Base-by-base conservation (phyloP, 768 basidiomycete genomes). In the Auricularia sp. region DNA sequence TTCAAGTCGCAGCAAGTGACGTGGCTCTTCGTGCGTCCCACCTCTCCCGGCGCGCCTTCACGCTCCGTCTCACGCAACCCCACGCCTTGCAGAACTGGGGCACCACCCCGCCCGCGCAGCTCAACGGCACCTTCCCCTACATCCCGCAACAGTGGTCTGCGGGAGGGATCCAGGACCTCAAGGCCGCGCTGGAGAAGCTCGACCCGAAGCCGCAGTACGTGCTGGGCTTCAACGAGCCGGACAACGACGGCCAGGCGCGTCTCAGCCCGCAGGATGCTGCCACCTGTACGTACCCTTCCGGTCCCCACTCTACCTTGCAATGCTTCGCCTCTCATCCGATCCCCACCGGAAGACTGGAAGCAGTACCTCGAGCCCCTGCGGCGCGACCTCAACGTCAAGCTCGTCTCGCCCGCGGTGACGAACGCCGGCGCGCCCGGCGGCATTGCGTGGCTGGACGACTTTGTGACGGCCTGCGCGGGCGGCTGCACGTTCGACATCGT, bases 171-270 rank as follows among this genome's bases (percentile, higher is more conserved):
- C 47, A 47, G 16, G 36, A 29, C 39, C 34, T 66, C 62, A 35
- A 33, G 21, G 5, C 62, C 4, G 45, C 45, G 29, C 4, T 66
- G 3, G 37, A n/a, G 24, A 18, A 8, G 47, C 21, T 8, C 39
- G 21, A 35, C 10, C 2, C 42, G 36, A 54, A 61, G 5, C 8
- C 65, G 21, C 24, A 58, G 16, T 36, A 34, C 16, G 21, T 66
- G 2, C 62, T 66, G 16, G 62, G 62, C 33, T 63, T 66, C 62
- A 66, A 66, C 58, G 65, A 66, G 63, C 65, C 65, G 14, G 65
- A 66, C 36, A 62, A 66, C 62, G 62, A 44, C 18, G 65, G 56
- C 34, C 62, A 66, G 62, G 62, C 54, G 36, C 45, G 34, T n/a
- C 16, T 42, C 35, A 29, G 21, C n/a, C 35, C 62, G 35, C 16